Evolutionary conservation across 176 grass and related monocot species (phyloP).

Genomic region (Cenchrus fungigraminus): DNA sequence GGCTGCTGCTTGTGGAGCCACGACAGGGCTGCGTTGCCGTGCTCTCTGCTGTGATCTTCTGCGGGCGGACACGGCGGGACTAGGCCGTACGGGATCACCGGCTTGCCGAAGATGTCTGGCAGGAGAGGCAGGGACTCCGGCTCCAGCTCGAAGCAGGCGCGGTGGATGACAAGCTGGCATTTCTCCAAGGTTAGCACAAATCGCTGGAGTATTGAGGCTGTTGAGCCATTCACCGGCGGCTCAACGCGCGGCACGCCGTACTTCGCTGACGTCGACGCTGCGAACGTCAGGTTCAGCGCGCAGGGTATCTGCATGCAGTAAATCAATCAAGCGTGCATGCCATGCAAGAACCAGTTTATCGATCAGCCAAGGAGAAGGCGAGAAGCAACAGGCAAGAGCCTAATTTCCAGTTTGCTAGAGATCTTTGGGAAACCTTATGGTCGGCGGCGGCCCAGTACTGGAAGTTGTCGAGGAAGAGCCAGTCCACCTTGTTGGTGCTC

Average conservation of each 20-base stretch:
- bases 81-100: not conserved
- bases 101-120: not conserved
- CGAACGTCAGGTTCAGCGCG: not conserved
- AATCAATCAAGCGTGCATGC: too few relatives aligned
- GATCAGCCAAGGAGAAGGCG: too few relatives aligned
- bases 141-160: not conserved
- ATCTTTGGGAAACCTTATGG: too few relatives aligned
- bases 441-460: not conserved
- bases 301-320: not conserved
- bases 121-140: not conserved
- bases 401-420: too few relatives aligned
- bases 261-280: not conserved
- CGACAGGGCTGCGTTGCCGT: not conserved
- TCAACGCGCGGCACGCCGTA: not conserved
- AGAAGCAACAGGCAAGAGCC: too few relatives aligned
- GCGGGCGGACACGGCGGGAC: not conserved
- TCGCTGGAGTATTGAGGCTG: not conserved
- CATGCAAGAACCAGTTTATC: too few relatives aligned
- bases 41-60: not conserved
- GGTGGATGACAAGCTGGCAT: not conserved
- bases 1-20: not conserved
- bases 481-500: not conserved
- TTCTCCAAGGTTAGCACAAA: not conserved
- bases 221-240: too few relatives aligned
- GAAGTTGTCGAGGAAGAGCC: constrained; percentile 6